Evolutionary conservation across 768 basidiomycete species (phyloP).

Genomic region (Pleurotus djamor): DNA sequence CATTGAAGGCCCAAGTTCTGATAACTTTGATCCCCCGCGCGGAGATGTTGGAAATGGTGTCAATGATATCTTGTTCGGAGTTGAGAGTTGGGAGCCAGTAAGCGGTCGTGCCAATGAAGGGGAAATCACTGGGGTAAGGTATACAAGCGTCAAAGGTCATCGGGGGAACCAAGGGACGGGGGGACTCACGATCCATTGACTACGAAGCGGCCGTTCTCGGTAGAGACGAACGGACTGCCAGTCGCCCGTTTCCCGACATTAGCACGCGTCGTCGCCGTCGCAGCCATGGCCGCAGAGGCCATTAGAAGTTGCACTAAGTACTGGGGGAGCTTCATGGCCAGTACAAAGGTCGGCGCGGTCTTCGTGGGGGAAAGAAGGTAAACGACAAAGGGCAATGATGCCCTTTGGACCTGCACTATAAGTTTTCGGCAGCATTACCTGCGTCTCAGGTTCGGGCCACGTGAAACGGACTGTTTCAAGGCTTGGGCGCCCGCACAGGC

Average conservation of each 20-base stretch:
- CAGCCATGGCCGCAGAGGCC: slow-evolving; percentile 28
- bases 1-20: slow-evolving; percentile 74
- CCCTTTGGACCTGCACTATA: not conserved
- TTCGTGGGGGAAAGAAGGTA: slow-evolving; percentile 7
- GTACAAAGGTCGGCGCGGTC: slow-evolving; percentile 2
- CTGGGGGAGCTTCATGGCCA: slow-evolving; percentile 6
- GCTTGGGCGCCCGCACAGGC: slow-evolving; percentile 1
- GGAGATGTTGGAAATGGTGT: slow-evolving; percentile 57
- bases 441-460: not conserved
- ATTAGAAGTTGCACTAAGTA: slow-evolving; percentile 1
- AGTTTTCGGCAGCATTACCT: slow-evolving; percentile 2
- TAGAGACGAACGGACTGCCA: slow-evolving; percentile 39
- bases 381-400: slow-evolving; percentile 4
- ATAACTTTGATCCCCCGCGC: slow-evolving; percentile 56
- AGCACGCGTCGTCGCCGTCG: slow-evolving; percentile 26
- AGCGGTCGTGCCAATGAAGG: slow-evolving; percentile 55
- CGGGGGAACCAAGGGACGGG: not conserved
- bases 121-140: slow-evolving; percentile 27
- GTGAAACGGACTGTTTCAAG: slow-evolving; percentile 3
- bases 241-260: slow-evolving; percentile 21
- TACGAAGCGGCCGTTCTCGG: slow-evolving; percentile 40
- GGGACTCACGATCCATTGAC: slow-evolving; percentile 51
- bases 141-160: not conserved
- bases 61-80: slow-evolving; percentile 50
- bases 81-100: slow-evolving; percentile 67